These are phyloP conservation scores for Picea mariana DNA, from an alignment of 83 land plant genomes.

Conservation along the genomic window DNA sequence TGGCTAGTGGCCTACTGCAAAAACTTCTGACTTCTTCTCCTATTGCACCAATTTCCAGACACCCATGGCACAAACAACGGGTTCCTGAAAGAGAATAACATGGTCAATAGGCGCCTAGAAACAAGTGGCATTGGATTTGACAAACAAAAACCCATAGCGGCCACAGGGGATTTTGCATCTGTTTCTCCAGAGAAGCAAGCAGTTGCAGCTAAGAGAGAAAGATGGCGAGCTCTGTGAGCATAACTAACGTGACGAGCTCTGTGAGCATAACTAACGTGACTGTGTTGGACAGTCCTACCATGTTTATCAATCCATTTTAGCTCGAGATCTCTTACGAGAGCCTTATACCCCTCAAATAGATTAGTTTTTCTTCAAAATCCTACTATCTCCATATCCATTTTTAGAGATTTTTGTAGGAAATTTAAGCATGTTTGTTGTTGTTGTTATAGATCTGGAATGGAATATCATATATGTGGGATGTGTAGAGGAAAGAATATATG, in stretches of 20 bases:
- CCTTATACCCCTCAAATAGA: constrained; percentile 62
- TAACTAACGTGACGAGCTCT: too few relatives aligned
- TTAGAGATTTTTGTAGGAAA: not conserved
- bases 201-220: too few relatives aligned
- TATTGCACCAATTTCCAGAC: too few relatives aligned
- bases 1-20: too few relatives aligned
- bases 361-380: not conserved
- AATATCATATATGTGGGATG: constrained; percentile 11
- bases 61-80: too few relatives aligned
- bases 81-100: too few relatives aligned
- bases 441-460: constrained; percentile 17
- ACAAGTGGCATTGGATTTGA: too few relatives aligned
- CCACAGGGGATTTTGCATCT: too few relatives aligned
- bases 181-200: too few relatives aligned
- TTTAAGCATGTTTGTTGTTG: not conserved
- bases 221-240: constrained; percentile 23
- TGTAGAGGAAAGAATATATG: constrained; percentile 6
- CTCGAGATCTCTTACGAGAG: constrained; percentile 88
- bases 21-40: too few relatives aligned
- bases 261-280: constrained; percentile 22
- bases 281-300: constrained; percentile 66
- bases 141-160: too few relatives aligned
- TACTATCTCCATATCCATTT: not conserved
- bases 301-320: constrained; percentile 60
- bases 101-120: too few relatives aligned